Base-by-base conservation (phyloP, 805 yeast species). In the Yarrowia sp. region DNA sequence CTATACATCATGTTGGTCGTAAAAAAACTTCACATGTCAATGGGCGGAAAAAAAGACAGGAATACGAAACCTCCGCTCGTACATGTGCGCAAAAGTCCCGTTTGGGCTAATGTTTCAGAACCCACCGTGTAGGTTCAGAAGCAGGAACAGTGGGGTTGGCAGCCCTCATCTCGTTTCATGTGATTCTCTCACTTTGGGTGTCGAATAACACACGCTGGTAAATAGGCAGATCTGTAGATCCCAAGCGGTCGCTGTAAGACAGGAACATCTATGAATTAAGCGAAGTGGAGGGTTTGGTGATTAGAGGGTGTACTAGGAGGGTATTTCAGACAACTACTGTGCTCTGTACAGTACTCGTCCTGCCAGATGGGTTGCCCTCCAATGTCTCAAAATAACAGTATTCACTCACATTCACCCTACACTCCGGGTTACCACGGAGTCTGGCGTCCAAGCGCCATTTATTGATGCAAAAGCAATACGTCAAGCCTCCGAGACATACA, bases 91-190 rank as follows among this genome's bases (percentile, higher is more conserved):
- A 15, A 17, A 24, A 14, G 13, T 14, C 50, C 34, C 4, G 17
- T 46, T 46, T 46, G 50, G 34, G 50, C n/a, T 9, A 13, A 19
- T 44, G 49, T 44, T 33, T 44, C 17, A 46, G 34, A 24, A 12
- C 3, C 4, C 17, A 44, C 49, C 50, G 34, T 46, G 50, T 46
- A 46, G 34, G 50, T 46, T 46, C 15, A 19, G 5, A 43, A 44
- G 49, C 50, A 46, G 50, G 50, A 46, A 46, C 50, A 3, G 50
- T 20, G 50, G 50, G 50, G 50, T 46, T 24, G 36, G 50, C 34
- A 14, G 34, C 46, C 14, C 13, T 2, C 19, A 40, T 10, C 12
- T 17, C 24, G 4, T 19, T 43, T 43, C 46, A 43, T 43, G 46
- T 43, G 46, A 43, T 43, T 17, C 24, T 40, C 42, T 9, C 19